These are phyloP conservation scores for Pythium oligandrum DNA, from an alignment of 352 stramenopile genomes.

Conservation along the genomic window DNA sequence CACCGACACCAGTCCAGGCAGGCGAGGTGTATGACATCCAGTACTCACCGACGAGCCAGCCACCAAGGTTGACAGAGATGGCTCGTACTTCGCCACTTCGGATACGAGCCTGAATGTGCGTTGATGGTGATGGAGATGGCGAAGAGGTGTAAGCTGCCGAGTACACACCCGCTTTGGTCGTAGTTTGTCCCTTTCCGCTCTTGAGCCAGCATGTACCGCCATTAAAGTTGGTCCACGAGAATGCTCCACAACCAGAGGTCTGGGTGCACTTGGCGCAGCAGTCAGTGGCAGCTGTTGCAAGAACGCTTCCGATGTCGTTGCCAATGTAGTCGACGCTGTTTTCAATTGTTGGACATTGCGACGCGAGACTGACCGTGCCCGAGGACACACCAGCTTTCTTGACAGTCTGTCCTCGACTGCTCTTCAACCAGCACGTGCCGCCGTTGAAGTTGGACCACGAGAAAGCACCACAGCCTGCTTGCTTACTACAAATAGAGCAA, in stretches of 20 bases:
- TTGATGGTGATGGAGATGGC: too few relatives aligned
- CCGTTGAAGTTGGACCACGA: conserved; percentile 5
- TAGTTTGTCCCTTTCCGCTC: too few relatives aligned
- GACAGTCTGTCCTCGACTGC: neutral
- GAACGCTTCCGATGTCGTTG: conserved; percentile 15
- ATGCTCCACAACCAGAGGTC: too few relatives aligned
- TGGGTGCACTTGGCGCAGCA: conserved; percentile 27
- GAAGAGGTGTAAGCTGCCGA: too few relatives aligned
- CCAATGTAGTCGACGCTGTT: conserved; percentile 18
- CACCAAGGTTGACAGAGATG: conserved; percentile 58
- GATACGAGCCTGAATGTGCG: neutral
- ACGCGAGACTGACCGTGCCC: neutral
- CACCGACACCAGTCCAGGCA: conserved; percentile 49
- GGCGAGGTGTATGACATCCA: conserved; percentile 54
- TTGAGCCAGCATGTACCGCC: too few relatives aligned
- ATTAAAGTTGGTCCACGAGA: too few relatives aligned
- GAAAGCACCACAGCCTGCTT: neutral
- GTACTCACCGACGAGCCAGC: conserved; percentile 23
- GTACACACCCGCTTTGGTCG: too few relatives aligned
- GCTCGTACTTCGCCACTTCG: conserved; percentile 14
- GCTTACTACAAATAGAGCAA: neutral
- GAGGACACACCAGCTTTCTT: neutral
- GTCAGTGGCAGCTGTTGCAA: conserved; percentile 5
- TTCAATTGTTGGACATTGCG: neutral
- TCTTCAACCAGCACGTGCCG: conserved; percentile 15